Percentiles rank a stretch among this genome's conserved stretches.
Conservation (phyloP, 257 asterid genomes). For the Nicotiana knightiana region DNA sequence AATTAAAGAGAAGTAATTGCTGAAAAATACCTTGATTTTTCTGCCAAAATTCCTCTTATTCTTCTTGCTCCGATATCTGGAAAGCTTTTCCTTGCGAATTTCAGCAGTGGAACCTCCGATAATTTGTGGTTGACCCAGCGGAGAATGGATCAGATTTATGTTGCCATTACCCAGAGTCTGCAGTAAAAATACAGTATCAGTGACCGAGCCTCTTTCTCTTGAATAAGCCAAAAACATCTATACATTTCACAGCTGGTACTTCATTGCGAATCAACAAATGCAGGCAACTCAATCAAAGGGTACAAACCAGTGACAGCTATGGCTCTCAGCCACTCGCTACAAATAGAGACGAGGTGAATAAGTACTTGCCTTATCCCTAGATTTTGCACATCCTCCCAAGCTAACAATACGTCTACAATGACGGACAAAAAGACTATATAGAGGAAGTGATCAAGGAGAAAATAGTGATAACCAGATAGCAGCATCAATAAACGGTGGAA, state of each 20-base stretch:
- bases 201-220: slow-evolving; percentile 50
- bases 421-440: neutral
- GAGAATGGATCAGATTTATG: slow-evolving; percentile 40
- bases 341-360: neutral
- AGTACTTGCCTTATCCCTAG: neutral
- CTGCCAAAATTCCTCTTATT: slow-evolving; percentile 82
- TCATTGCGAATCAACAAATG: slow-evolving; percentile 16
- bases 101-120: slow-evolving; percentile 45
- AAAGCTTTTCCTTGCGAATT: slow-evolving; percentile 73
- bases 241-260: slow-evolving; percentile 46
- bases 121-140: slow-evolving; percentile 38
- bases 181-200: slow-evolving; percentile 71
- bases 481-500: neutral
- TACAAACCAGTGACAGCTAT: neutral
- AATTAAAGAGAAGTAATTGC: no score
- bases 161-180: slow-evolving; percentile 64
- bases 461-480: neutral
- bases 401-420: neutral
- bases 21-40: slow-evolving; percentile 49
- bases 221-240: slow-evolving; percentile 51
- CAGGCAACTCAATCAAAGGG: slow-evolving; percentile 7
- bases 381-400: neutral
- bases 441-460: neutral
- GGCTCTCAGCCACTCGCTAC: neutral
- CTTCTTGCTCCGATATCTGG: slow-evolving; percentile 81